Base-by-base conservation (phyloP, 208 protist genomes). In the Jaenimonas drosophilae region DNA sequence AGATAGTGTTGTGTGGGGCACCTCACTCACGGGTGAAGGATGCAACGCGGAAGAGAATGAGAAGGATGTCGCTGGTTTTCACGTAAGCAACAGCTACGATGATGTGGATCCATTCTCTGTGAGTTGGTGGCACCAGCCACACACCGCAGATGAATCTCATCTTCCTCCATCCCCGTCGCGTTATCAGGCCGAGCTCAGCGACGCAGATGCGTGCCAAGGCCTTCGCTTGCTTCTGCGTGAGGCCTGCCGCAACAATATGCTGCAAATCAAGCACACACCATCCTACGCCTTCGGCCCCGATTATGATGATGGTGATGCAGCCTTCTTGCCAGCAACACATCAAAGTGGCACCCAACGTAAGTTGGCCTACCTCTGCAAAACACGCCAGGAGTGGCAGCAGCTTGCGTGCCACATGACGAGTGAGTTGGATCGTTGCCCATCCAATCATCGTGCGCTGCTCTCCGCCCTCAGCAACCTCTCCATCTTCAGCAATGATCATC, bases 161-260 rank as follows among this genome's bases (percentile, higher is more conserved):
- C n/a, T n/a, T n/a, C n/a, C n/a, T n/a, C n/a, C n/a, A n/a, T n/a
- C n/a, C n/a, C n/a, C n/a, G n/a, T n/a, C n/a, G n/a, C n/a, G n/a
- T n/a, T n/a, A n/a, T n/a, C n/a, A n/a, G n/a, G n/a, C n/a, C n/a
- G n/a, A n/a, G n/a, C n/a, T n/a, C n/a, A n/a, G n/a, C n/a, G n/a
- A n/a, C n/a, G n/a, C n/a, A n/a, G n/a, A n/a, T n/a, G n/a, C n/a
- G n/a, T n/a, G n/a, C n/a, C n/a, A n/a, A n/a, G n/a, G n/a, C n/a
- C n/a, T n/a, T n/a, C n/a, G n/a, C n/a, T n/a, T n/a, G n/a, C 43
- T 75, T 0, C 48, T 70, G 27, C 56, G 57, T 2, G 67, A 75
- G 49, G 67, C 67, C 27, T 55, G 56, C 25, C 55, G 49, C 34
- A 60, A 52, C 14, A 62, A 75, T 19, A 28, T 75, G 21, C 45